These are phyloP conservation scores for Ophiostoma australiae DNA, from an alignment of 2,329 filamentous ascomycete genomes.

Conservation along the genomic window DNA sequence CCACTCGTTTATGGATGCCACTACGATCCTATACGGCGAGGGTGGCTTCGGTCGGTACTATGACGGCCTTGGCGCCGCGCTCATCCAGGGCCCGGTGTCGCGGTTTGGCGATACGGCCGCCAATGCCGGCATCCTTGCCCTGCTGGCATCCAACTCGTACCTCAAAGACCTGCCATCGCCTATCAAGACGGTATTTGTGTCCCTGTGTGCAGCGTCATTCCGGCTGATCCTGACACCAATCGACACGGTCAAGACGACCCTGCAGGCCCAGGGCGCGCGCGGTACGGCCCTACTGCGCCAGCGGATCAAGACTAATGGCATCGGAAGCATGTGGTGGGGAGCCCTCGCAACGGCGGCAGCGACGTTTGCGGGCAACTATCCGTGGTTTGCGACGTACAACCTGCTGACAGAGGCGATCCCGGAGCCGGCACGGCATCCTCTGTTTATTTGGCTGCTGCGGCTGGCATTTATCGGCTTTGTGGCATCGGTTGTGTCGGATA, in stretches of 20 bases:
- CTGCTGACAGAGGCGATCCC: constrained; percentile 38
- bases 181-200: constrained; percentile 45
- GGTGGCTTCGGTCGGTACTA: constrained; percentile 44
- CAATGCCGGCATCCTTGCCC: constrained; percentile 46
- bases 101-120: constrained; percentile 47
- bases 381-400: constrained; percentile 50
- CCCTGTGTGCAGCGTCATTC: constrained; percentile 44
- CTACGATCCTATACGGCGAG: constrained; percentile 39
- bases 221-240: constrained; percentile 46
- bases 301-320: constrained; percentile 41
- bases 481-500: constrained; percentile 44
- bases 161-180: constrained; percentile 41
- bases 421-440: constrained; percentile 39
- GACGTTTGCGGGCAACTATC: constrained; percentile 47
- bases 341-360: constrained; percentile 46
- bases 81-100: constrained; percentile 44
- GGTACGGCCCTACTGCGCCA: constrained; percentile 42
- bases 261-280: constrained; percentile 44
- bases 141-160: constrained; percentile 45
- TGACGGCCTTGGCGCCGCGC: constrained; percentile 42
- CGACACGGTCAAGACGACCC: constrained; percentile 48
- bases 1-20: constrained; percentile 39
- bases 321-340: constrained; percentile 48
- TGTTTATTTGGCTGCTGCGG: constrained; percentile 42
- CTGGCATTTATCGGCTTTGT: constrained; percentile 43